Percentiles rank a stretch among this genome's conserved stretches.
Conservation (phyloP, 306 rosid species). For the Sphenostylis stenocarpa region DNA sequence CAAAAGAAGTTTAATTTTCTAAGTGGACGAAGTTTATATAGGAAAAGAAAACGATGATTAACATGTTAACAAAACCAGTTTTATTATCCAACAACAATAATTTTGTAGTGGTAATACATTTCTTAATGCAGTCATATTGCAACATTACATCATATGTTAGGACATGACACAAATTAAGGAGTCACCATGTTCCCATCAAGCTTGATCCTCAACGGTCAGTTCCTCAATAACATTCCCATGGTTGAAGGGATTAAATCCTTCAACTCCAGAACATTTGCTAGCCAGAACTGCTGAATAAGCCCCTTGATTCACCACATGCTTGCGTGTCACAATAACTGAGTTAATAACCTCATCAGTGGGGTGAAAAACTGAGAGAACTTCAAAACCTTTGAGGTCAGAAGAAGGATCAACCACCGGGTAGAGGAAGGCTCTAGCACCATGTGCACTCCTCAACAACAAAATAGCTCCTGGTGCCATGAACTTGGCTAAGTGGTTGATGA, state of each 20-base stretch:
- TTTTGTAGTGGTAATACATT: neutral
- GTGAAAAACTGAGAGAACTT: slow-evolving; percentile 69
- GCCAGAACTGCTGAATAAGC: neutral
- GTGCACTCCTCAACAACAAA: slow-evolving; percentile 74
- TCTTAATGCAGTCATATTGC: neutral
- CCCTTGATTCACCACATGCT: slow-evolving; percentile 27
- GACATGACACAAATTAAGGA: neutral
- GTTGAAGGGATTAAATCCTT: slow-evolving; percentile 29
- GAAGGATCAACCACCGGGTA: slow-evolving; percentile 68
- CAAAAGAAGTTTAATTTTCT: neutral
- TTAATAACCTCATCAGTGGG: slow-evolving; percentile 74
- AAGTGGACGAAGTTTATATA: neutral
- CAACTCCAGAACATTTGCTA: slow-evolving; percentile 30
- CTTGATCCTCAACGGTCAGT: slow-evolving; percentile 2
- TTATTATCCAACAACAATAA: neutral
- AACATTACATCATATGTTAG: neutral
- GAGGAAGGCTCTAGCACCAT: slow-evolving; percentile 69
- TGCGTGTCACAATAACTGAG: slow-evolving; percentile 63
- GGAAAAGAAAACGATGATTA: too few species aligned
- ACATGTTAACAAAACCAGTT: neutral
- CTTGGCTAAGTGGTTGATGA: slow-evolving; percentile 56
- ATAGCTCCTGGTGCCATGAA: slow-evolving; percentile 66
- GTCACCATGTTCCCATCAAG: neutral
- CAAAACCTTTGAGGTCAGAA: slow-evolving; percentile 60
- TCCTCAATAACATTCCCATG: slow-evolving; percentile 33